Base-by-base conservation (phyloP, 2,329 filamentous ascomycete species). In the Didymella pomorum region DNA sequence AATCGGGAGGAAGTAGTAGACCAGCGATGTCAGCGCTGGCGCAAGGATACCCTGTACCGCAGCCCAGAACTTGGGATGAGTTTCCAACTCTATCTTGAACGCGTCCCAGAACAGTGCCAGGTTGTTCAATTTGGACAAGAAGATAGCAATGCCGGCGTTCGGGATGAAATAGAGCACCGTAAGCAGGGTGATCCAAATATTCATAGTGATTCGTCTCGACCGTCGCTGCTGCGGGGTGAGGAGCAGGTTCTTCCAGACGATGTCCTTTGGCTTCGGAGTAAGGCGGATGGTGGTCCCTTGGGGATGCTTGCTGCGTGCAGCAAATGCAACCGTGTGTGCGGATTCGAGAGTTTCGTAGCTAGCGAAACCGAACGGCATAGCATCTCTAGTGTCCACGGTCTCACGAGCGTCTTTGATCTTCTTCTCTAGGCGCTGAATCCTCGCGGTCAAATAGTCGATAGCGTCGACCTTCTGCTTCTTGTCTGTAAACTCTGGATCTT, bases 231-330 rank as follows among this genome's bases (percentile, higher is more conserved):
- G 81, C 37, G 87, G 87, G 16, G 83, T 86, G 56, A 98, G 80
- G 6, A 87, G 84, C 80, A 99, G 85, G 71, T 99, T 99, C 74
- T 92, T 89, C 95, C 95, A 99, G 64, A 99, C 96, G 52, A 99
- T 86, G 74, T 98, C 94, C 72, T 91, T 92, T 3, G 95, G 94
- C 58, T 88, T 87, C 2, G 95, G 93, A 1, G 95, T 93, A 14
- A 98, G 83, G 6, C 81, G 83, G 54, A 99, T 86, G 0, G 86
- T 90, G 0, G 92, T 88, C 5, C 92, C 92, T 39, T 91, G 84
- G 0, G 92, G 91, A 67, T 89, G 90, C 80, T 95, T 95, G 47
- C 87, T 91, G 58, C 90, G 90, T 21, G 90, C 87, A 10, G 88
- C 85, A 77, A 90, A 96, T 11, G 93, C 95, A 62, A 96, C 93